A percentile compares a stretch with the other conserved stretches of the same genome.
Evolutionary conservation across 768 basidiomycete genomes (phyloP).

Genomic region (Mycena metata): DNA sequence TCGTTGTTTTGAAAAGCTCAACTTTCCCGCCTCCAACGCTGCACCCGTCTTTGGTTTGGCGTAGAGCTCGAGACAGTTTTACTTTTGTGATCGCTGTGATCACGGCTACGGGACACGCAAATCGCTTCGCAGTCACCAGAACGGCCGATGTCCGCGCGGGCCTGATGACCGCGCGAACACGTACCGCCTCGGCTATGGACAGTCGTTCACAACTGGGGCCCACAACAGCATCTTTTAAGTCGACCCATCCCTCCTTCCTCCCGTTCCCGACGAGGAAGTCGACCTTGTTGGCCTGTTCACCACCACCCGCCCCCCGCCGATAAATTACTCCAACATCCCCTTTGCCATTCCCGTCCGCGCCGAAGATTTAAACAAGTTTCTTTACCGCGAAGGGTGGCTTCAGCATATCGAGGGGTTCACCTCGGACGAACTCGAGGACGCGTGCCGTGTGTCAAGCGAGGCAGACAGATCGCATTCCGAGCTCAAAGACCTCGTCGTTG

Average conservation of each 20-base stretch:
- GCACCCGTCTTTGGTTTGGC: too few species aligned
- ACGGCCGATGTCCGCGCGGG: too few species aligned
- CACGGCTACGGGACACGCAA: too few species aligned
- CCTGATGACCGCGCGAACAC: too few species aligned
- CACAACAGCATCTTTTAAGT: background rate
- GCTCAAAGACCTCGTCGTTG: background rate
- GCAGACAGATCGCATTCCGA: background rate
- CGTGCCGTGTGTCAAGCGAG: background rate
- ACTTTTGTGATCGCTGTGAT: too few species aligned
- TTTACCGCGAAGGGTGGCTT: background rate
- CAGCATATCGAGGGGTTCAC: background rate
- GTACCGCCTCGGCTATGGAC: background rate
- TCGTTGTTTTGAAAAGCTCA: too few species aligned
- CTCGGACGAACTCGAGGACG: background rate
- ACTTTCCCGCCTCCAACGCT: too few species aligned
- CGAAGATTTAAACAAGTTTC: background rate
- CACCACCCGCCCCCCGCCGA: background rate
- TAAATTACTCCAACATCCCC: background rate
- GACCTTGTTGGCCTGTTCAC: background rate
- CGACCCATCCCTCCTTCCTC: background rate
- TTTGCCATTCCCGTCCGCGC: background rate
- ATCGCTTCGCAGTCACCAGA: too few species aligned
- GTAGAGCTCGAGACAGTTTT: too few species aligned
- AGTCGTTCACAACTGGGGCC: background rate
- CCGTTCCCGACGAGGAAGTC: too few species aligned